Evolutionary conservation across 129 eudicot genomes (phyloP), one percentile per base, ranked within the genome.

Genomic region (Helichrysum umbraculigerum): DNA sequence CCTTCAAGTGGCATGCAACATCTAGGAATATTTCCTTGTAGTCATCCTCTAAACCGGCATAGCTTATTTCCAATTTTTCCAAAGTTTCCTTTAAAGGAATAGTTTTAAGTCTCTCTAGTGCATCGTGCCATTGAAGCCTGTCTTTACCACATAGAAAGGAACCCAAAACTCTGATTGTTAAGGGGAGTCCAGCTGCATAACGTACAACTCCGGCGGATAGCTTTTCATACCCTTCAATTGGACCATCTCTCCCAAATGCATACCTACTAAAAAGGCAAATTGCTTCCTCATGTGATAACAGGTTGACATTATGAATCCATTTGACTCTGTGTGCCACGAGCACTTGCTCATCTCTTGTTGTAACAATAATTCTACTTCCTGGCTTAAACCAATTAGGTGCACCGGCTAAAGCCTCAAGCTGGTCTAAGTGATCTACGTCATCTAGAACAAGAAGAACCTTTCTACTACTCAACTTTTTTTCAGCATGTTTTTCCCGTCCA

Each of bases 271-370:
- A 78, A 47, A 78, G 76, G 50, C 47, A 5, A 6, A 78, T 7
- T 21, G 70, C 42, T 68, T 68, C 81, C 19, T 39, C 34, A 4
- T 69, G 59, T 0, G 21, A 30, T 29, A 78, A 59, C 3, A 78
- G 22, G 28, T 17, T 39, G 52, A 58, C 42, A 35, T 37, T 17
- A 25, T 37, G 25, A 25, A 68, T 58, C 76, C 33, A 20, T 39
- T 65, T 20, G 11, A 65, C 72, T 65, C 12, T 4, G 17, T 37
- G 64, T 33, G 54, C 47, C 19, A 5, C 7, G 47, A 75, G 22
- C 34, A 75, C 39, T 21, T 75, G 72, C 62, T 63, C 51, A 50
- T 75, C 32, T 75, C 79, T 47, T 37, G 72, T 44, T 75, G 73
- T 65, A 22, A 75, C 19, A 4, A 75, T 75, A 5, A 68, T 65